Percentiles rank a stretch among this genome's conserved stretches.
Evolutionary conservation across 1,284 basidiomycete species (phyloP).

Genomic region (Sanghuangporus weigelae): DNA sequence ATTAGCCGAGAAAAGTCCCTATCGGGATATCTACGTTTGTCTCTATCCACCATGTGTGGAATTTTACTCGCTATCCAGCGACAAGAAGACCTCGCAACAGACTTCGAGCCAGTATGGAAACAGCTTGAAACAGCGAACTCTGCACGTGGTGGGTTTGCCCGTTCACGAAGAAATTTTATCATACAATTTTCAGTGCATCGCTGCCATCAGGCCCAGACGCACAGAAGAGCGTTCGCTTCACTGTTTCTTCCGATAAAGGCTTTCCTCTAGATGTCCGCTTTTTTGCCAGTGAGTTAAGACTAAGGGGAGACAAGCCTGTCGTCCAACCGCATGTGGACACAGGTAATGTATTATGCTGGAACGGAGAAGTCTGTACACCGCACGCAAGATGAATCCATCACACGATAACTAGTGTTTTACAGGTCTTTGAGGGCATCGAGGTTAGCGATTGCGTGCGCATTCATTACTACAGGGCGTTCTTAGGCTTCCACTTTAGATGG

Average conservation of each 20-base stretch:
- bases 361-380: conserved; percentile 68
- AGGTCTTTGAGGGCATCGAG: conserved; percentile 77
- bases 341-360: conserved; percentile 79
- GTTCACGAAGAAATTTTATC: neutral
- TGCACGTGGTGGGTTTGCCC: conserved; percentile 39
- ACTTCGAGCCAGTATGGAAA: conserved; percentile 28
- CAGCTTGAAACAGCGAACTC: conserved; percentile 41
- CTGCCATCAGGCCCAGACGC: conserved; percentile 55
- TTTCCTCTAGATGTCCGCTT: conserved; percentile 40
- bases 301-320: conserved; percentile 61
- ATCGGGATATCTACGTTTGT: conserved; percentile 5
- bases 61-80: conserved; percentile 29
- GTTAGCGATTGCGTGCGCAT: conserved; percentile 31
- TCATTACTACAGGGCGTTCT: neutral
- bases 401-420: neutral
- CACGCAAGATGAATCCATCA: neutral
- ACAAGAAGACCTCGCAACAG: conserved; percentile 6
- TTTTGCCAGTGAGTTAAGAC: conserved; percentile 73
- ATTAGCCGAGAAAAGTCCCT: conserved; percentile 25
- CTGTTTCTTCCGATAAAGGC: conserved; percentile 2
- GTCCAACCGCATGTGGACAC: conserved; percentile 66
- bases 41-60: conserved; percentile 28
- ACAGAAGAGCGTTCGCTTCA: conserved; percentile 30
- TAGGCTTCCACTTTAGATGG: conserved; percentile 33
- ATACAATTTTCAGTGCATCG: neutral